Base-by-base conservation (phyloP, 306 rosid genomes). In the Echinosophora koreensis region DNA sequence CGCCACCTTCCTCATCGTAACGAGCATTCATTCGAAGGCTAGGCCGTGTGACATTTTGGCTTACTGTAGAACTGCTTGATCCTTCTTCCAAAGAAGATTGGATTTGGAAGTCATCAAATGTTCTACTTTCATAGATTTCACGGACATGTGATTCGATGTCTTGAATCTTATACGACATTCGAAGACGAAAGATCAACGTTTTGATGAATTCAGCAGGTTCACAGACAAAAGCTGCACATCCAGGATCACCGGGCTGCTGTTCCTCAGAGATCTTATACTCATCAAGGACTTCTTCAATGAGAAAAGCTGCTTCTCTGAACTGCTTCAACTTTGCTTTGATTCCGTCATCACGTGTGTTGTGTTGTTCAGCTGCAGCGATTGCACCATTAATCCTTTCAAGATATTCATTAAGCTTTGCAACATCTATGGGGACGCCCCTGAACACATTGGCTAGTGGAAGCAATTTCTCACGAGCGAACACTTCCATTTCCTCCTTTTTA, bases 211-310 rank as follows among this genome's bases (percentile, higher is more conserved):
- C 0, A 49, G 41, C 44, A 13, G 1, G 0, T 13, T 71, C 3
- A 16, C 2, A 2, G 2, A 3, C 30, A 4, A 8, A 15, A 11
- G 51, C 37, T 38, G 5, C 37, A 50, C 70, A 22, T 9, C 55
- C 22, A 8, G 27, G n/a, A 60, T 69, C 38, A 27, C 5, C 2
- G 41, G 37, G 30, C 1, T 22, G 61, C 1, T 8, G 30, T 8
- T 3, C 59, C 7, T n/a, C 27, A 7, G 2, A 1, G 5, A 57
- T 44, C 12, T 11, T 4, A 4, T 69, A 78, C 5, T 69, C 77
- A 34, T 78, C 82, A 4, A 69, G 27, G 8, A 22, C 10, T 18
- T 78, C 82, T 78, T 69, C 70, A 0, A 46, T 74, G 22, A 9
- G 61, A 3, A 47, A 74, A 74, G 50, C 61, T 14, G 2, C n/a